Base-by-base conservation (phyloP, 1,284 basidiomycete genomes). In the Papiliotrema laurentii region DNA sequence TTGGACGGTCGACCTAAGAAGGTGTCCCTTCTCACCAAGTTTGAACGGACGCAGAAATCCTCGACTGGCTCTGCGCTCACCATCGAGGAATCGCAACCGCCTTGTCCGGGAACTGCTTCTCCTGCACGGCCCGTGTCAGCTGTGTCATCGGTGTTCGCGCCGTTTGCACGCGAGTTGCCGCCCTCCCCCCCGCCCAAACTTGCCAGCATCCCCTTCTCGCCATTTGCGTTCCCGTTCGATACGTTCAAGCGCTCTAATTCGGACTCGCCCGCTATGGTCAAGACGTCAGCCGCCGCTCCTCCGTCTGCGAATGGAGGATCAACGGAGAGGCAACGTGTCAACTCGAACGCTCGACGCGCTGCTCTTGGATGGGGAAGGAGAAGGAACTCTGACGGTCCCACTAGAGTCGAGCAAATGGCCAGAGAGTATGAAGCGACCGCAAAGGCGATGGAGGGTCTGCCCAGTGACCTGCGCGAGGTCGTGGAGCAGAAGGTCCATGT, bases 301-400 rank as follows among this genome's bases (percentile, higher is more conserved):
- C 21, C 46, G 50, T 10, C 24, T 55, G 28, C 47, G 30, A 21
- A 48, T 48, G 22, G 45, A 38, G 14, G 18, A 25, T 22, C 18
- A 13, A 22, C 49, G 2, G 28, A 48, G 40, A 14, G 51, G 18
- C 51, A 52, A 35, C 43, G 65, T 34, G 64, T 68, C 11, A 56
- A 54, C 21, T 61, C 57, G 4, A 48, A 43, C 10, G 63, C 54
- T 5, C 49, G 67, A 13, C 51, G 69, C 33, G 50, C 62, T 31
- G 64, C 63, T 19, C 47, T 71, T 3, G 67, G 67, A 11, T 71
- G 69, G 69, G 57, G 59, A 13, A 59, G 65, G 31, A 56, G 62
- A 35, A 49, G 66, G 27, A 58, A 53, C 35, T 60, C 61, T 16
- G 64, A 67, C 42, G 64, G 59, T 9, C 61, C 59, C 6, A 54